Conservation (phyloP, 169 alveolate genomes). For the Hepatocystis sp. region DNA sequence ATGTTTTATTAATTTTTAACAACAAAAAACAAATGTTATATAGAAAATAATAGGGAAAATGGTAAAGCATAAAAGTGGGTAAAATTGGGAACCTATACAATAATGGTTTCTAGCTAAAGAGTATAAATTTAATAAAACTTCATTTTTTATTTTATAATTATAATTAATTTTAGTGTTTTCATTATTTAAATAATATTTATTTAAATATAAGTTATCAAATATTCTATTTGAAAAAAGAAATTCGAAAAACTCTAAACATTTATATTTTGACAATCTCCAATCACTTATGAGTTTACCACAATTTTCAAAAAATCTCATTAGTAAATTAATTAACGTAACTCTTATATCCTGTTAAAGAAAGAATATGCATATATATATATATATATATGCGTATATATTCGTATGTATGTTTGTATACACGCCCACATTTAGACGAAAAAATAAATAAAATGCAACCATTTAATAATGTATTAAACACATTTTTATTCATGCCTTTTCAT, state of each 20-base stretch:
- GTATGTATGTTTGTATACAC: not conserved
- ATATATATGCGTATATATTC: too few species aligned
- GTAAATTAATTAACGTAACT: conserved; percentile 8
- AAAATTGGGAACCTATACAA: conserved; percentile 58
- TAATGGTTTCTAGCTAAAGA: conserved; percentile 58
- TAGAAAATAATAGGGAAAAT: conserved; percentile 52
- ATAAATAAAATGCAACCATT: too few species aligned
- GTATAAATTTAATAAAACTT: conserved; percentile 53
- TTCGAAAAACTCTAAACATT: conserved; percentile 47
- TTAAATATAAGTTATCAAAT: conserved; percentile 25
- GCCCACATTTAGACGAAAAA: not conserved
- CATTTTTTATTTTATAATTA: conserved; percentile 16
- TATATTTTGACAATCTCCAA: not conserved
- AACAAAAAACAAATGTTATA: conserved; percentile 61
- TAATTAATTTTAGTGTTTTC: conserved; percentile 52
- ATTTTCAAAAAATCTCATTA: conserved; percentile 2
- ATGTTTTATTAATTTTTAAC: too few species aligned
- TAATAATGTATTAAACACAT: too few species aligned
- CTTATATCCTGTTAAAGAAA: conserved; percentile 38
- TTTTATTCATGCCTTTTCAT: too few species aligned
- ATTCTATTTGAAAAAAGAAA: conserved; percentile 60
- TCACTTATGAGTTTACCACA: conserved; percentile 18
- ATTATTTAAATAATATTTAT: conserved; percentile 55
- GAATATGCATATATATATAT: too few species aligned
- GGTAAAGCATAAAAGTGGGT: conserved; percentile 64